These are phyloP conservation scores for Raphanus sativus DNA, from an alignment of 345 rosid genomes.

Conservation along the genomic window DNA sequence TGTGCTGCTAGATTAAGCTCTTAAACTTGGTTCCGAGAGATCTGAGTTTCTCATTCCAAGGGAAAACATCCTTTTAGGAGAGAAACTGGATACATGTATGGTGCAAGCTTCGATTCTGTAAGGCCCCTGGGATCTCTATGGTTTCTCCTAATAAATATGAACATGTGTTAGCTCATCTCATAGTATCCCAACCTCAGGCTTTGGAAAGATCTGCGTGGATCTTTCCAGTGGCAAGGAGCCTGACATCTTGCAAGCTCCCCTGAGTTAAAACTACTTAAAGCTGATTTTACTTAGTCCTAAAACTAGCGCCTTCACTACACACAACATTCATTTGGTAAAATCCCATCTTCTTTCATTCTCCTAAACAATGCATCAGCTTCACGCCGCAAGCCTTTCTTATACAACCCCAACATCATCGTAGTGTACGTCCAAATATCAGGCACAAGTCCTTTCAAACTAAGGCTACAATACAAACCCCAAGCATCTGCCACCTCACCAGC, in stretches of 20 bases:
- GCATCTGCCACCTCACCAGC: background rate
- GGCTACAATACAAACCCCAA: background rate
- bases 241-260: conserved; percentile 22
- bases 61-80: background rate
- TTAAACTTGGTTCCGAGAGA: background rate
- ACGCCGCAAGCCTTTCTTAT: background rate
- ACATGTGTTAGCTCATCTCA: conserved; percentile 9
- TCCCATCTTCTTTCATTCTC: conserved; percentile 3
- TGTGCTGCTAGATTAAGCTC: background rate
- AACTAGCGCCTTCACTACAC: background rate
- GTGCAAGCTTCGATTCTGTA: conserved; percentile 13
- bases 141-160: conserved; percentile 6
- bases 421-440: background rate
- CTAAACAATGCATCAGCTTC: conserved; percentile 11
- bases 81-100: background rate
- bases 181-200: background rate
- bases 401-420: conserved; percentile 18
- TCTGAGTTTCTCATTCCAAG: background rate
- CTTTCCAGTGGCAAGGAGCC: conserved; percentile 16
- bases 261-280: background rate
- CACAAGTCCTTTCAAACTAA: background rate
- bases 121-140: background rate
- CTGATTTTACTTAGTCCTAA: background rate
- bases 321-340: conserved; percentile 21
- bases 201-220: conserved; percentile 11